phyloP scores from a whole-genome alignment of 192 early-diverging fungal species.

The Helicostylum pulchrum region DNA sequence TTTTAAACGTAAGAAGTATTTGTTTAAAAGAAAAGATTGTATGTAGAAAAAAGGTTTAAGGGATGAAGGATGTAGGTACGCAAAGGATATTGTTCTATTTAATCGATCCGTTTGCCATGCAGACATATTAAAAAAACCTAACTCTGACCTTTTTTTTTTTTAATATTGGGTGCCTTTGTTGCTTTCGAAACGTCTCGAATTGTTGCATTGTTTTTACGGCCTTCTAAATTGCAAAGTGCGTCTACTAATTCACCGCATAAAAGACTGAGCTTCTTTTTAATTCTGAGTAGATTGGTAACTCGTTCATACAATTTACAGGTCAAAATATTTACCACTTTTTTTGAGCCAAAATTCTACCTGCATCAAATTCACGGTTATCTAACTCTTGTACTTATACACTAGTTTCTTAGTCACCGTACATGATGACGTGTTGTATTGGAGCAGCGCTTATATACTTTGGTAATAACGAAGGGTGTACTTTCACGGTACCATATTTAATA shows the following conservation, averaged over 20 bases:
- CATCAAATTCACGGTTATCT: conserved; percentile 75
- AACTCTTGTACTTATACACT: conserved; percentile 89
- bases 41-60: no score
- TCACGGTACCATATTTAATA: conserved; percentile 68
- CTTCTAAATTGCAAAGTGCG: conserved; percentile 59
- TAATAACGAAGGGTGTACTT: conserved; percentile 90
- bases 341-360: conserved; percentile 79
- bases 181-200: conserved; percentile 62
- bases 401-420: conserved; percentile 67
- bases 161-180: conserved; percentile 70
- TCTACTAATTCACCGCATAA: conserved; percentile 60
- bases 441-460: conserved; percentile 90
- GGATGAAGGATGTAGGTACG: conserved; percentile 24
- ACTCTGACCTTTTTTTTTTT: conserved; percentile 48
- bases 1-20: no score
- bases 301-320: no score
- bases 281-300: conserved; percentile 1
- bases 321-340: conserved; percentile 43
- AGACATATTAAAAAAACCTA: conserved; percentile 60
- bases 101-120: conserved; percentile 59
- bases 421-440: conserved; percentile 81
- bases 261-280: conserved; percentile 37
- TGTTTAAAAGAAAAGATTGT: no score
- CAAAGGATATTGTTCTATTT: conserved; percentile 61
- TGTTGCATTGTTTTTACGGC: conserved; percentile 50